Conservation (phyloP, 805 yeast species). For the Saccharomyces jurei region DNA sequence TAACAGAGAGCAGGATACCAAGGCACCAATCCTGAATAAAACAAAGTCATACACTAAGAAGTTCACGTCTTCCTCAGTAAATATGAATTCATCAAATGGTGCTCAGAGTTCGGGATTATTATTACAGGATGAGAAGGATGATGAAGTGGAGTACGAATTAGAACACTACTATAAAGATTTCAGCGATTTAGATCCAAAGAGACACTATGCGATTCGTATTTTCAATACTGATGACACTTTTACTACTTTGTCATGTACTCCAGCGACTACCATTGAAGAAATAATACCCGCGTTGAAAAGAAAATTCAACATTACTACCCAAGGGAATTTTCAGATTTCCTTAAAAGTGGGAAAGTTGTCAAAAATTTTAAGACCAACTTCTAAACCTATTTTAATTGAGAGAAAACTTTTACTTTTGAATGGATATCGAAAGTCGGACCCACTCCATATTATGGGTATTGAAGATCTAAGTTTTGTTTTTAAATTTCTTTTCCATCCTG, state of each 20-base stretch:
- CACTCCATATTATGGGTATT: constrained; percentile 68
- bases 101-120: not conserved
- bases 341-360: constrained; percentile 69
- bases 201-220: constrained; percentile 48
- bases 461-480: constrained; percentile 78
- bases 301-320: constrained; percentile 64
- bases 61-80: not conserved
- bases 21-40: not conserved
- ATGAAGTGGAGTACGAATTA: constrained; percentile 32
- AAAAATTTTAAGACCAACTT: constrained; percentile 62
- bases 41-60: not conserved
- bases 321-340: constrained; percentile 68
- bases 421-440: constrained; percentile 76
- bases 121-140: constrained; percentile 26
- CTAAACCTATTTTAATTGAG: constrained; percentile 72
- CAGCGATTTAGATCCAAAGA: constrained; percentile 26
- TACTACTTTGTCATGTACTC: constrained; percentile 67
- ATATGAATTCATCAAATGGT: not conserved
- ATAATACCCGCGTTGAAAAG: constrained; percentile 62
- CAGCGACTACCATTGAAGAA: constrained; percentile 70
- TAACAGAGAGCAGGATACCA: not conserved
- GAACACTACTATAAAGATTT: constrained; percentile 33
- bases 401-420: constrained; percentile 60
- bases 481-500: constrained; percentile 65
- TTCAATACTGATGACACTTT: constrained; percentile 82